Conservation (phyloP, 2,329 filamentous ascomycete genomes). For the Bimuria novae-zelandiae region DNA sequence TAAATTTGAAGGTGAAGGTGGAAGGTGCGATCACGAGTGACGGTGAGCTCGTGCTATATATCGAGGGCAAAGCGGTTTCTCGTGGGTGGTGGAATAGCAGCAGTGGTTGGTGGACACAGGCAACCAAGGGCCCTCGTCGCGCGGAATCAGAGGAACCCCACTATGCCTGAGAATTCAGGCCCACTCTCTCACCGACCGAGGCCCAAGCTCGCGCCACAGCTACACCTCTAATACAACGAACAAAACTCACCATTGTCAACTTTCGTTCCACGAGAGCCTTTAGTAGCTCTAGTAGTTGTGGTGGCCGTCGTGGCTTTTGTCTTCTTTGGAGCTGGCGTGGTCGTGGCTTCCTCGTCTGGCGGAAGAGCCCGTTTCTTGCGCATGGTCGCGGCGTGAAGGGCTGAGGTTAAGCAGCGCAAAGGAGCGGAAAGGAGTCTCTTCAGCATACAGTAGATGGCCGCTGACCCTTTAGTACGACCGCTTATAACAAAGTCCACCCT, state of each 20-base stretch:
- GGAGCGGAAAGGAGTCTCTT: not conserved
- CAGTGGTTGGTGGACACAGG: not conserved
- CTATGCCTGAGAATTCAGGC: not conserved
- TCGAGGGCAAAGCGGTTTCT: not conserved
- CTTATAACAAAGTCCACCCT: no score
- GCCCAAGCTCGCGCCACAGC: slow-evolving; percentile 3
- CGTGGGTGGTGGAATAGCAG: not conserved
- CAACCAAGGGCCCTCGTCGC: not conserved
- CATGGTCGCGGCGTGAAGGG: not conserved
- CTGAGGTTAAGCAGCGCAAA: not conserved
- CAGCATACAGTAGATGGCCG: slow-evolving; percentile 2
- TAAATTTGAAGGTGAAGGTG: not conserved
- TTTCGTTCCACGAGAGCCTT: not conserved
- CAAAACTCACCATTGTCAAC: slow-evolving; percentile 4
- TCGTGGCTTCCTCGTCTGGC: not conserved
- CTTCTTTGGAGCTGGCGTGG: slow-evolving; percentile 2
- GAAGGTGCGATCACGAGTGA: not conserved
- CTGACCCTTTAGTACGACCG: not conserved
- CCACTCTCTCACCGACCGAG: not conserved
- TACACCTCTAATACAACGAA: not conserved
- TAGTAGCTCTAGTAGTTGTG: not conserved
- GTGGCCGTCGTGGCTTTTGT: not conserved
- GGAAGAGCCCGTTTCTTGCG: not conserved
- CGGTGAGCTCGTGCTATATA: not conserved
- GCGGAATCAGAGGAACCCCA: no score